Evolutionary conservation across 2,329 filamentous ascomycete genomes (phyloP).

Genomic region (Mycocentrospora acerina): DNA sequence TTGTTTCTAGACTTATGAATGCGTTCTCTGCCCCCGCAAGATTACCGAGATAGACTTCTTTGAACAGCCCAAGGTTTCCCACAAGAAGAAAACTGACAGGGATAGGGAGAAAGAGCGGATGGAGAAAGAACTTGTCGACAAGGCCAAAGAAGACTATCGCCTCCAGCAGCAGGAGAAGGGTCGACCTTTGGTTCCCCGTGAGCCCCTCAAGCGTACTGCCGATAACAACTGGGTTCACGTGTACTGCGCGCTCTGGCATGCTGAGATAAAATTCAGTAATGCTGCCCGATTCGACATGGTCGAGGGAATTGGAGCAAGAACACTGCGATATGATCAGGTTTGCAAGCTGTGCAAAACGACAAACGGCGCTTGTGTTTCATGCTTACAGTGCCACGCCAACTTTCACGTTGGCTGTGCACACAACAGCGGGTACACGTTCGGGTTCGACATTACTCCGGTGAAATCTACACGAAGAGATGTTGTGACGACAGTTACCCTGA

Average conservation of each 20-base stretch:
- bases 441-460: constrained; percentile 86
- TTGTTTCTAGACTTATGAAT: constrained; percentile 73
- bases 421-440: constrained; percentile 77
- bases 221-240: constrained; percentile 99
- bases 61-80: constrained; percentile 74
- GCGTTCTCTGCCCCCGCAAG: constrained; percentile 84
- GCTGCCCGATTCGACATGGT: constrained; percentile 79
- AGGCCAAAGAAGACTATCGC: constrained; percentile 77
- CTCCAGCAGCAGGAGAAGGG: constrained; percentile 82
- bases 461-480: constrained; percentile 86
- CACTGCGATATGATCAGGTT: constrained; percentile 75
- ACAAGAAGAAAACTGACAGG: constrained; percentile 89
- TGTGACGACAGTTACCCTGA: constrained; percentile 75
- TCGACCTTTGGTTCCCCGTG: constrained; percentile 79
- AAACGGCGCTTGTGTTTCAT: constrained; percentile 78
- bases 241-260: constrained; percentile 85
- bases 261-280: constrained; percentile 90
- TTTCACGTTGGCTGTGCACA: constrained; percentile 92
- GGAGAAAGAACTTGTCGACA: constrained; percentile 80
- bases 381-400: constrained; percentile 68
- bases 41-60: constrained; percentile 80
- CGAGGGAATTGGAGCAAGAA: constrained; percentile 74
- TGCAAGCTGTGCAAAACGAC: constrained; percentile 83
- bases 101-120: constrained; percentile 84
- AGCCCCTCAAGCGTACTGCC: constrained; percentile 88